Evolutionary conservation across 352 stramenopile genomes (phyloP), one percentile per base, ranked within the genome.

Genomic region (Phytopythium boreale): DNA sequence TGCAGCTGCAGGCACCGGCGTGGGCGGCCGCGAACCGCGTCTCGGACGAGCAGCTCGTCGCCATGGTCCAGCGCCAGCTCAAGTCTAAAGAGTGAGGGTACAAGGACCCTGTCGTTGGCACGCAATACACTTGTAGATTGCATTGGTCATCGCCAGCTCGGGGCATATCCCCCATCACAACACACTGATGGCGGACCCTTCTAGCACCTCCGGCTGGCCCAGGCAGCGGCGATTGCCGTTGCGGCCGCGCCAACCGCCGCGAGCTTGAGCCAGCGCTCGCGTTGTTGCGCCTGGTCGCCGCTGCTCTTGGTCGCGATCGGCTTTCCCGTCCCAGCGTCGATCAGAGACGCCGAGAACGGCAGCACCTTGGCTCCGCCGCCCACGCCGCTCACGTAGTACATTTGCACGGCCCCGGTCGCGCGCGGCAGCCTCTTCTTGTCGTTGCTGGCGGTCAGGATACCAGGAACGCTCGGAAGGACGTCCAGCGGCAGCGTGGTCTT

Each of bases 331-430:
- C 49, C 51, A 5, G 61, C n/a, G 44, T 92, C 78, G 17, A 90
- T 64, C 19, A 92, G 71, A 11, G 81, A 70, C 46, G 87, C 72
- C 2, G 74, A 53, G 0, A 51, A 11, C 0, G 68, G 36, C n/a
- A 89, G 62, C 26, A 86, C 75, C 34, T 61, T 61, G 4, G 80
- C 74, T 9, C 84, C 81, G 20, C 75, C 72, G 29, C 81, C 84
- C 4, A 92, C 84, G 15, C 72, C 71, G 64, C 80, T 84, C 19
- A 92, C 75, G 59, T 89, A 90, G 36, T 89, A 73, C 80, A 86
- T 86, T 64, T 90, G 87, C 37, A 92, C 70, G 50, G 31, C 52
- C 2, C 27, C 71, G 63, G 46, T 73, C 61, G 1, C 56, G 68
- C 19, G 17, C 20, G 63, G 46, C 9, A 50, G 34, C 39, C 76